A percentile compares a stretch with the other conserved stretches of the same genome.
Conservation (phyloP, 2,329 filamentous ascomycete species). For the Calonectria ilicicola region DNA sequence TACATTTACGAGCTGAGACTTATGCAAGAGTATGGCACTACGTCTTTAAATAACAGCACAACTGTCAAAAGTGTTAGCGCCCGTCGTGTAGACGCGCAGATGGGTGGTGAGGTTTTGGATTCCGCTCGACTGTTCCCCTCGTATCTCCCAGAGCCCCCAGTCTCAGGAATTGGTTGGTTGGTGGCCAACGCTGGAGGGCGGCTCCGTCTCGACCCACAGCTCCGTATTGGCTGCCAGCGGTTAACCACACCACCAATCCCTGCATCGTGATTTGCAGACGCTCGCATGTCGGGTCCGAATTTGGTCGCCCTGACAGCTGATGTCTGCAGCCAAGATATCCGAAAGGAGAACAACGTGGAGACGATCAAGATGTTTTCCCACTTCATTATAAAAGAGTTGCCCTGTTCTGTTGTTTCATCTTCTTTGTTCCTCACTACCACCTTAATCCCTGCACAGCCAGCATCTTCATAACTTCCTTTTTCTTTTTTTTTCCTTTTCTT, state of each 20-base stretch:
- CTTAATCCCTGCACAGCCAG: neutral
- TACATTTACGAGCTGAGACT: neutral
- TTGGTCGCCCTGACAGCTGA: neutral
- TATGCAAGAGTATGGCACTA: neutral
- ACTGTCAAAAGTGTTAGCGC: neutral
- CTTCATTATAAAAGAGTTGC: neutral
- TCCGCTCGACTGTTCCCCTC: neutral
- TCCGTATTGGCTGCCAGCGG: slow-evolving; percentile 6
- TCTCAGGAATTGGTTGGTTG: neutral
- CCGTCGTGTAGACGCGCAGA: neutral
- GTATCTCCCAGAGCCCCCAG: neutral
- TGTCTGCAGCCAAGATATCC: neutral
- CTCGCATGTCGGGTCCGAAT: neutral
- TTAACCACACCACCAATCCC: slow-evolving; percentile 11
- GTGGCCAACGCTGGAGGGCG: neutral
- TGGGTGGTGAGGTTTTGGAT: neutral
- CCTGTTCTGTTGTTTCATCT: neutral
- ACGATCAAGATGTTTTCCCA: neutral
- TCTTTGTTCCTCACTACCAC: neutral
- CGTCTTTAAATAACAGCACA: neutral
- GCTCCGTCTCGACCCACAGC: slow-evolving; percentile 5
- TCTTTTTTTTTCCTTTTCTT: neutral
- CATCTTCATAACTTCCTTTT: neutral
- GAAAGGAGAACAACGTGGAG: neutral
- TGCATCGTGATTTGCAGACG: slow-evolving; percentile 10